Base-by-base conservation (phyloP, 805 yeast genomes). In the Ogataea methylovora region DNA sequence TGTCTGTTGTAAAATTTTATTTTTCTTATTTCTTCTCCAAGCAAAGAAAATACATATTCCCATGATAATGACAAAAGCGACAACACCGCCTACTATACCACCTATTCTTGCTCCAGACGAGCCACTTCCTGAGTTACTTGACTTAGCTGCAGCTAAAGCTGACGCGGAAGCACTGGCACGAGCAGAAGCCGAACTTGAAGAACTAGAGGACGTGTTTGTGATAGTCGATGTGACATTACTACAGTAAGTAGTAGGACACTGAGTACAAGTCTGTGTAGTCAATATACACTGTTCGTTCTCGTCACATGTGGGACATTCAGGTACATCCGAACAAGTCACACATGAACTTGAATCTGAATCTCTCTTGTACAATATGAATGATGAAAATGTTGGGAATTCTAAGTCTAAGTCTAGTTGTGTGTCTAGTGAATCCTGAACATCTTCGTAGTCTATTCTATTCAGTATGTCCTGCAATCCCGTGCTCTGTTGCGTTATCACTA, bases 81-180 rank as follows among this genome's bases (percentile, higher is more conserved):
- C 69, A 1, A 79, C 77, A 18, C 87, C 88, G 16, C 87, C 90
- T 0, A 79, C 83, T 15, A 80, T 69, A 6, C 78, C 84, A 5
- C 85, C 80, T 14, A 65, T 54, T 32, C 65, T 51, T 8, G 60
- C 49, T 13, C 39, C 39, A 14, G 37, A 9, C 4, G 35, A 22
- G 20, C 13, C 5, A 15, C 35, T 10, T 5, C 33, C 18, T 5
- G 18, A 7, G 10, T 24, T 19, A 11, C 27, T 14, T 4, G 21
- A 5, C 16, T 26, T 22, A 15, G 18, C 4, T 16, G 46, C 29
- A 24, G 28, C 34, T 12, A 40, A 23, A 2, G 40, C 24, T 8
- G 27, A n/a, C 14, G 42, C 27, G 16, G 15, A 17, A 7, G 32
- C 17, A 4, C 36, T 24, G 8, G 23, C 15, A 7, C 36, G 28